Conservation (phyloP, 306 rosid genomes). For the Medicago lupulina region DNA sequence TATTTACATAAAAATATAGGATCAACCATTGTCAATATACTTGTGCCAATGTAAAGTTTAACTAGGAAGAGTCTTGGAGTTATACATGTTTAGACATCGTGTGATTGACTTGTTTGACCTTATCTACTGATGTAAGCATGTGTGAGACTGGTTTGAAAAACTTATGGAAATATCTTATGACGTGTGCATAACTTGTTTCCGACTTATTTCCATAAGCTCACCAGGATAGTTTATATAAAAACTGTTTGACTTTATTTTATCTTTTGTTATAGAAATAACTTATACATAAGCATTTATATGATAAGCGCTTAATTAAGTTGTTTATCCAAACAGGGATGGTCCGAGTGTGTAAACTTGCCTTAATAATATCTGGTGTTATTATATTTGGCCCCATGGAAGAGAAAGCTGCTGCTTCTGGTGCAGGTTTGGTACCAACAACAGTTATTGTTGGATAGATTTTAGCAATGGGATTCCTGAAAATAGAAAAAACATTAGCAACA, state of each 20-base stretch:
- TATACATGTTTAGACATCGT: background rate
- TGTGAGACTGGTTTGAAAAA: background rate
- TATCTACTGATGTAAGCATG: too few relatives aligned
- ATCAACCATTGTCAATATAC: background rate
- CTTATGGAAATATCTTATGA: too few relatives aligned
- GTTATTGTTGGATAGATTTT: conserved; percentile 57
- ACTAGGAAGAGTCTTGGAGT: background rate
- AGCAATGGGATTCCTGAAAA: conserved; percentile 63
- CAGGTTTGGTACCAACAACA: conserved; percentile 57
- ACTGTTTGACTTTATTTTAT: too few relatives aligned
- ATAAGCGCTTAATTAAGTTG: background rate
- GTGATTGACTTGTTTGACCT: background rate
- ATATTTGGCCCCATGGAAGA: conserved; percentile 75
- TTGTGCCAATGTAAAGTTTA: conserved; percentile 24
- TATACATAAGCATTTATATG: background rate
- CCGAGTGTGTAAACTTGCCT: conserved; percentile 48
- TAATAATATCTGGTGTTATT: conserved; percentile 67
- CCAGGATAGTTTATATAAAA: too few relatives aligned
- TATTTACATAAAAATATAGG: background rate
- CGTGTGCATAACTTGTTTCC: background rate
- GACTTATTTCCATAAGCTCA: background rate
- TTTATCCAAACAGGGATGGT: background rate
- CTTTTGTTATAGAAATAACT: background rate
- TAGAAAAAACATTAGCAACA: conserved; percentile 30
- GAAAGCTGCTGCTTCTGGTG: conserved; percentile 70